A percentile compares a stretch with the other conserved stretches of the same genome.
Conservation (phyloP, 225 moss, liverwort and hornwort genomes). For the Antitrichia curtipendula region DNA sequence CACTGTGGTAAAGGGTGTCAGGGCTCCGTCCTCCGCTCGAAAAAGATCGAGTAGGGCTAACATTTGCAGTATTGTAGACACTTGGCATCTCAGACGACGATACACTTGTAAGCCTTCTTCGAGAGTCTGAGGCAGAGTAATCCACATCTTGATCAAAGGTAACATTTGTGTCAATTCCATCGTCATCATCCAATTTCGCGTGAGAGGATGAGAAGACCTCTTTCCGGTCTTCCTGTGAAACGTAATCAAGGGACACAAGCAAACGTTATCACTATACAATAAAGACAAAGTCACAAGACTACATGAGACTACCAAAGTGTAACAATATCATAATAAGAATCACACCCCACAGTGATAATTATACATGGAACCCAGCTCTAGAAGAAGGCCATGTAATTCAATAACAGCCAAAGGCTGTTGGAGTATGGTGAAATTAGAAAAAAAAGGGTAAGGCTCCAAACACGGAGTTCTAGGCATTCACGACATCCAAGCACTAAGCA, state of each 20-base stretch:
- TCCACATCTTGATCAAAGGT: slow-evolving; percentile 30
- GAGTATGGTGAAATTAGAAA: background rate
- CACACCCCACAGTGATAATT: background rate
- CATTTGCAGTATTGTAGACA: slow-evolving; percentile 36
- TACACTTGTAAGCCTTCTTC: background rate
- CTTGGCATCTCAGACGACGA: slow-evolving; percentile 19
- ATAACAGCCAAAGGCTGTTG: background rate
- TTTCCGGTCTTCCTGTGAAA: slow-evolving; percentile 15
- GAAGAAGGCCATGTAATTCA: background rate
- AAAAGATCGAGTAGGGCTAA: slow-evolving; percentile 40
- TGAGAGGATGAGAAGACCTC: background rate
- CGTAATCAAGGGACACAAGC: background rate
- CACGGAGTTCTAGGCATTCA: background rate
- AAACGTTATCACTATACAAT: background rate
- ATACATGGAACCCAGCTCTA: background rate
- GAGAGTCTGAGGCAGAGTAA: slow-evolving; percentile 13
- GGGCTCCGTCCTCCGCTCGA: slow-evolving; percentile 45
- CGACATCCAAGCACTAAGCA: background rate
- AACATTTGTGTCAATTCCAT: slow-evolving; percentile 35
- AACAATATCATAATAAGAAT: background rate
- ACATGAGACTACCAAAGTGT: too few species aligned
- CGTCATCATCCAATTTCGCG: slow-evolving; percentile 11
- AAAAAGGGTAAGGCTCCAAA: background rate
- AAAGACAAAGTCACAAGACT: background rate
- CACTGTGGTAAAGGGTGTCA: slow-evolving; percentile 31